phyloP scores from a whole-genome alignment of 768 basidiomycete genomes.

The Termitomyces sp. region DNA sequence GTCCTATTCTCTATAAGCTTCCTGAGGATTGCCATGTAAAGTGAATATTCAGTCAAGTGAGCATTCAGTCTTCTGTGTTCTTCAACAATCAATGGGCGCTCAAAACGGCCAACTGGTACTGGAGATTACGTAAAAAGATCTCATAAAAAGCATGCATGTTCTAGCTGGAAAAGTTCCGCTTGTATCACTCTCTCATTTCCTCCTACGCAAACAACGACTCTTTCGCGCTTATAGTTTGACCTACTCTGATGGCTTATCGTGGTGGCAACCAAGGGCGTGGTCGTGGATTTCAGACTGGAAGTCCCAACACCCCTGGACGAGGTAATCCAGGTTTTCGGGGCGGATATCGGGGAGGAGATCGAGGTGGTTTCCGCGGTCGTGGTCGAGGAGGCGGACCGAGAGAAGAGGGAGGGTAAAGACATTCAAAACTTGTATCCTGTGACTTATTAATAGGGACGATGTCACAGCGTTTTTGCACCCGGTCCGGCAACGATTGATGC shows the following conservation, averaged over 20 bases:
- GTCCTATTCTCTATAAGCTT: background rate
- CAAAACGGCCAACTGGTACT: no score
- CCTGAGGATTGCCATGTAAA: background rate
- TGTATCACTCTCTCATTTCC: background rate
- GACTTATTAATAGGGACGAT: background rate
- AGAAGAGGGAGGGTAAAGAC: constrained; percentile 32
- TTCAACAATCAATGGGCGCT: background rate
- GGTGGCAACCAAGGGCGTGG: constrained; percentile 31
- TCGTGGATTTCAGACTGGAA: constrained; percentile 20
- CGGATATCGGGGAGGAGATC: constrained; percentile 5
- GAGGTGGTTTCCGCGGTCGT: constrained; percentile 8
- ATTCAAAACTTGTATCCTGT: background rate
- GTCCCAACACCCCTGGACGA: constrained; percentile 22
- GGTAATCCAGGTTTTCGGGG: constrained; percentile 18
- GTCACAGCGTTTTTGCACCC: constrained; percentile 34
- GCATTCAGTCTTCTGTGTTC: no score
- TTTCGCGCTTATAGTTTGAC: background rate
- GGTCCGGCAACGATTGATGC: constrained; percentile 34
- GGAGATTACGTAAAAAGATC: background rate
- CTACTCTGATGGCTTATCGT: constrained; percentile 13
- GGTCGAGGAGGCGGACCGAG: constrained; percentile 23
- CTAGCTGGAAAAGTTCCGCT: background rate
- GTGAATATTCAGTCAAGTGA: no score
- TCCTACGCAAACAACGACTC: background rate
- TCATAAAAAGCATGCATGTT: background rate